These are phyloP conservation scores for Pichia californica DNA, from an alignment of 805 yeast genomes.

Conservation along the genomic window DNA sequence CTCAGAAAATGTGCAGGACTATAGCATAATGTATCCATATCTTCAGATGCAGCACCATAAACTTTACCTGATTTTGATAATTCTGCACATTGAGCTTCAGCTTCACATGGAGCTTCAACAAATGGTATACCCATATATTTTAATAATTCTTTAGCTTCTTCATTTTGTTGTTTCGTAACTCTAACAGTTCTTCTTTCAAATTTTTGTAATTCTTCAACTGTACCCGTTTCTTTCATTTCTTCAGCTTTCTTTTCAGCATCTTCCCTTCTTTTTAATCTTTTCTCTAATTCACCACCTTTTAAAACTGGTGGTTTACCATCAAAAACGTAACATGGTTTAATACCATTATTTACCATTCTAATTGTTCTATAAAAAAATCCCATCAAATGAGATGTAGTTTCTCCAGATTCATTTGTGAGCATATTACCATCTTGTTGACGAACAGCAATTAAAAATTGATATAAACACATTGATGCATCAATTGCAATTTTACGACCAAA, in stretches of 20 bases:
- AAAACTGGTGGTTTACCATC: slow-evolving; percentile 97
- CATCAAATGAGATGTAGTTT: slow-evolving; percentile 88
- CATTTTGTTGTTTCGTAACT: slow-evolving; percentile 87
- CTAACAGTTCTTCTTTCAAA: slow-evolving; percentile 83
- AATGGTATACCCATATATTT: slow-evolving; percentile 92
- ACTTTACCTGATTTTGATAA: slow-evolving; percentile 86
- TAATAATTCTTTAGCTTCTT: slow-evolving; percentile 79
- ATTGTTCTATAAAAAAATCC: slow-evolving; percentile 95
- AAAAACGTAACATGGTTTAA: slow-evolving; percentile 93
- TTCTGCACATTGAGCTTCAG: slow-evolving; percentile 97
- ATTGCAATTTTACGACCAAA: slow-evolving; percentile 97
- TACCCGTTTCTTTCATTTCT: slow-evolving; percentile 72
- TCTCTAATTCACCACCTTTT: slow-evolving; percentile 88
- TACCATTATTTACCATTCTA: slow-evolving; percentile 83
- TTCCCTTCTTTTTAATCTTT: slow-evolving; percentile 72
- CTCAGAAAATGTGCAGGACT: slow-evolving; percentile 77
- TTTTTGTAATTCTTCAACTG: slow-evolving; percentile 66
- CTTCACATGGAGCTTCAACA: slow-evolving; percentile 94
- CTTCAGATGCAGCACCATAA: slow-evolving; percentile 96
- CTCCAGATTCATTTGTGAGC: slow-evolving; percentile 81
- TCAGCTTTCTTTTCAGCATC: slow-evolving; percentile 75
- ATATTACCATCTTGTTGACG: slow-evolving; percentile 97
- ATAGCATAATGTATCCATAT: slow-evolving; percentile 97
- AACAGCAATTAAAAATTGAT: slow-evolving; percentile 93
- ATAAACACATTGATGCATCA: slow-evolving; percentile 93